phyloP scores from a whole-genome alignment of 176 grass and related monocot species.

The Avena insularis region DNA sequence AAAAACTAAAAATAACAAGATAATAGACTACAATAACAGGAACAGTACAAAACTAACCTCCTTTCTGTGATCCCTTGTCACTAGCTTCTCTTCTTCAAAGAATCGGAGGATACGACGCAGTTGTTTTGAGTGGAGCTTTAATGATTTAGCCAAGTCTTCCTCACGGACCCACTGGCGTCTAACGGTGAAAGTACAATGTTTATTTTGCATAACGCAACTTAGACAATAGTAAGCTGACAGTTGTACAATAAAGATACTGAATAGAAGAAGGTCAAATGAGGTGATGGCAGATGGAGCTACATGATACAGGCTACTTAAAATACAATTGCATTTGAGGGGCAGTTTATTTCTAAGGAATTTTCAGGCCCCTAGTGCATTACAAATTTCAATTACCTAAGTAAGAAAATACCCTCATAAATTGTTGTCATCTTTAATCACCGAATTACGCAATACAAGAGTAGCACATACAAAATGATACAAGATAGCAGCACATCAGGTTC shows the following conservation, averaged over 20 bases:
- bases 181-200: conserved; percentile 23
- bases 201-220: conserved; percentile 25
- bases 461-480: background rate
- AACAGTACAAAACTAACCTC: conserved; percentile 68
- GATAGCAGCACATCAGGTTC: background rate
- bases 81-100: conserved; percentile 97
- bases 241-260: background rate
- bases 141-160: conserved; percentile 92
- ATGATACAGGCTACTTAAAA: background rate
- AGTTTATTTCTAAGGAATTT: background rate
- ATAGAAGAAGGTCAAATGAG: background rate
- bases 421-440: background rate
- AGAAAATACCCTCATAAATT: background rate
- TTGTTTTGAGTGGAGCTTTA: conserved; percentile 95
- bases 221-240: conserved; percentile 28
- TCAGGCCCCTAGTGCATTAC: background rate
- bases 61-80: conserved; percentile 92
- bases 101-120: conserved; percentile 81
- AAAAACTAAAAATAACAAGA: background rate
- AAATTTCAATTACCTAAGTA: background rate
- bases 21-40: conserved; percentile 2
- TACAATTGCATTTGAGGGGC: background rate
- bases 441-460: background rate
- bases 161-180: conserved; percentile 94
- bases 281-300: background rate